Evolutionary conservation across 2,329 filamentous ascomycete genomes (phyloP), one percentile per base, ranked within the genome.

Genomic region (Ophiocordyceps robertsii): DNA sequence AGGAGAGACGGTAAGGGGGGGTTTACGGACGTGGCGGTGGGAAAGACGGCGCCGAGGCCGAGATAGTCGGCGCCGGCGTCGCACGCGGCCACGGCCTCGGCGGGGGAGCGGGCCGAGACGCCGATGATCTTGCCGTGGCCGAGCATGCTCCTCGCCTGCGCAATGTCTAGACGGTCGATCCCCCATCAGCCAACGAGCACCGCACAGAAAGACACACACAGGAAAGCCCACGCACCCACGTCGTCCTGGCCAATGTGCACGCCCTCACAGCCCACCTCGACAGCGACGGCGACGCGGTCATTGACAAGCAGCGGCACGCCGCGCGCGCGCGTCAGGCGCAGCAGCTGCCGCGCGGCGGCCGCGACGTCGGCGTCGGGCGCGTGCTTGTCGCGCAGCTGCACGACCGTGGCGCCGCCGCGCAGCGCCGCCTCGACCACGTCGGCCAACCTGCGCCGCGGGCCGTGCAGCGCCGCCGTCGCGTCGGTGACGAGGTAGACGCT

Each of bases 231-330:
- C 71, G 50, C 61, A 84, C 82, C 70, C 69, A 95, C 81, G 60
- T 96, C 90, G 72, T 95, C 89, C 66, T 96, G 90, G 7, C 92
- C 92, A 40, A 96, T 75, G 60, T 96, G 92, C 9, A 95, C 87
- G 38, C 92, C 92, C 65, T 95, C 90, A 44, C 85, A 92, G 12
- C 80, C 84, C 37, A 89, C 75, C 13, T 87, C 88, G 16, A 87
- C 71, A 9, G 88, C 89, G 24, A 96, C 85, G 58, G 95, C 89
- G 6, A 95, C 75, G 12, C 89, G 79, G 59, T 96, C 92, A 58
- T 96, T 96, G 67, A 96, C 88, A 43, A 96, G 68, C 44, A 96
- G 72, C 29, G 90, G 90, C 3, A 95, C 77, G 14, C 70, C 69
- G 56, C 83, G 70, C 38, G 68, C 67, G 49, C 68, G 68, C 17